These are phyloP conservation scores for Gautieria morchelliformis DNA, from an alignment of 768 basidiomycete genomes.

Conservation along the genomic window DNA sequence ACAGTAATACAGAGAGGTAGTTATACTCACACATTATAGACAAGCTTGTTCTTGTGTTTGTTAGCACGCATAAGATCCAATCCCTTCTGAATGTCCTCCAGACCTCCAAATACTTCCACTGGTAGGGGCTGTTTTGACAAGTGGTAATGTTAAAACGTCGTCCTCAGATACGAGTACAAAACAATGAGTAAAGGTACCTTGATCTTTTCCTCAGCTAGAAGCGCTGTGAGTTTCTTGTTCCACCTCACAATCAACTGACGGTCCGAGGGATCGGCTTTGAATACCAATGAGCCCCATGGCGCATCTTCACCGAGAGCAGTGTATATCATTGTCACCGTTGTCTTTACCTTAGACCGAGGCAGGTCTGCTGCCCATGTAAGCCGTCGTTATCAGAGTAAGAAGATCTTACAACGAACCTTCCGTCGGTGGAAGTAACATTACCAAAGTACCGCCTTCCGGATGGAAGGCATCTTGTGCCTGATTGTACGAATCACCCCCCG, in stretches of 20 bases:
- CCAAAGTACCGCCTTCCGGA: background rate
- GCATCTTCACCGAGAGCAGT: background rate
- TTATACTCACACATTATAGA: background rate
- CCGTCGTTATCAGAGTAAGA: background rate
- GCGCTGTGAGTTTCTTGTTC: background rate
- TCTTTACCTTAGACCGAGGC: background rate
- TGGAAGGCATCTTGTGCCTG: background rate
- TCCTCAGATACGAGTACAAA: background rate
- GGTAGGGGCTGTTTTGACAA: background rate
- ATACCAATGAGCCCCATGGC: background rate
- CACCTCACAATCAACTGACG: background rate
- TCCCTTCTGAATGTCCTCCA: constrained; percentile 9
- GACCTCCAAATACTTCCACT: constrained; percentile 3
- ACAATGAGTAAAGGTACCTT: background rate
- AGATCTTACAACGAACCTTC: background rate
- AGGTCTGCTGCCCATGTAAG: background rate
- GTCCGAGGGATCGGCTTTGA: background rate
- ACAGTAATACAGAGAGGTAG: background rate
- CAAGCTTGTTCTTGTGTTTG: constrained; percentile 11
- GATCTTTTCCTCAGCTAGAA: background rate
- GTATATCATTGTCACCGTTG: background rate
- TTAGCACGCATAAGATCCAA: constrained; percentile 9
- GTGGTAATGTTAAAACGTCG: background rate
- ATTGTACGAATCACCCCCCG: background rate
- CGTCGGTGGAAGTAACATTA: background rate